Base-by-base conservation (phyloP, 2,329 filamentous ascomycete genomes). In the Beauveria brongniartii region DNA sequence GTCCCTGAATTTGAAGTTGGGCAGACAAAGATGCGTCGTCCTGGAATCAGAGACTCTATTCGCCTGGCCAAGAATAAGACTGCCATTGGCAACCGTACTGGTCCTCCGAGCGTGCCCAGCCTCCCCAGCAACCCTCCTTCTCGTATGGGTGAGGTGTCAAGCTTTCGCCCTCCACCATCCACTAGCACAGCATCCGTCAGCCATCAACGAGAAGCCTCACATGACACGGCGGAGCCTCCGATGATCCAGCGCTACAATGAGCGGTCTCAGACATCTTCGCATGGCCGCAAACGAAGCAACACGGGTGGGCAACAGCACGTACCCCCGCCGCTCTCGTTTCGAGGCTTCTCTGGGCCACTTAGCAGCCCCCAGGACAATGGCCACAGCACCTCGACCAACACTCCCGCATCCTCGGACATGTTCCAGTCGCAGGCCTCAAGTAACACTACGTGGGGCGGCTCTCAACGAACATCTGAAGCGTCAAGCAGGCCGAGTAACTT, bases 271-370 rank as follows among this genome's bases (percentile, higher is more conserved):
- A 71, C 69, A 14, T 40, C 54, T 14, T 71, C 80, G 0, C 92
- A 97, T 71, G 86, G 86, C 7, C 88, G 93, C 63, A 96, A 95
- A 77, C 83, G 92, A 64, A 96, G 92, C 77, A 95, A 93, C 69
- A 96, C 92, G 0, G 90, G 90, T 12, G 88, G 91, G 5, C 86
- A 89, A 12, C 57, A 54, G 6, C 44, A 61, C 51, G 81, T 85
- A 22, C 84, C 83, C 16, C 88, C 86, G 30, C 86, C 89, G 1
- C 79, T 85, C 54, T 86, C 88, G 1, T 91, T 94, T 78, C 85
- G 91, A 51, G 91, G 88, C 64, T 93, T 95, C 74, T 92, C 90
- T 1, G 78, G 80, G 1, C 80, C 82, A 7, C 69, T 72, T 10
- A 73, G 73, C 50, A 70, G 72, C 62, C 72, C 70, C 46, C 75